Conservation (phyloP, 2,329 filamentous ascomycete genomes). For the Diaporthe citrichinensis region DNA sequence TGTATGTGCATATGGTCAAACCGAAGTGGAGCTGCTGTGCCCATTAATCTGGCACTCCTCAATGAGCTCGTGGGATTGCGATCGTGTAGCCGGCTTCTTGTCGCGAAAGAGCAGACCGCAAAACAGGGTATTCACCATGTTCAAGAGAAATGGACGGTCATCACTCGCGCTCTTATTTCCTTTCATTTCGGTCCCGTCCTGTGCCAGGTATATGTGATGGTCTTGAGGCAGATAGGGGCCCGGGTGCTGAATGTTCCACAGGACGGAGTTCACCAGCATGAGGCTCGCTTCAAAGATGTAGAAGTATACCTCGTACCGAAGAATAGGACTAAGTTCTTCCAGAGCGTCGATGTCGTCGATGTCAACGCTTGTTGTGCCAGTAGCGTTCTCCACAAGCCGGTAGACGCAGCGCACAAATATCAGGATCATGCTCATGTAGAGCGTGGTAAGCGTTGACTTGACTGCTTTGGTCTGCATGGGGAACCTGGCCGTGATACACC, state of each 20-base stretch:
- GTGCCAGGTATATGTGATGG: constrained; percentile 64
- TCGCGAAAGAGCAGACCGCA: background rate
- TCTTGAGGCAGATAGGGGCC: constrained; percentile 63
- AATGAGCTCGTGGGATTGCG: background rate
- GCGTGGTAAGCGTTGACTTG: constrained; percentile 57
- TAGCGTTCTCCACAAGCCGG: constrained; percentile 71
- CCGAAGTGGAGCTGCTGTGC: background rate
- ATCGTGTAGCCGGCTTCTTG: too few relatives aligned
- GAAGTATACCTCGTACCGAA: constrained; percentile 72
- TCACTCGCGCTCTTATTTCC: constrained; percentile 65
- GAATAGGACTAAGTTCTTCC: constrained; percentile 56
- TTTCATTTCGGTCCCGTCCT: constrained; percentile 63
- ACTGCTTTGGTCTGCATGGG: constrained; percentile 49
- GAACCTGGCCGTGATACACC: constrained; percentile 55
- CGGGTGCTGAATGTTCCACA: constrained; percentile 67
- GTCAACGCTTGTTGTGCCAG: constrained; percentile 56
- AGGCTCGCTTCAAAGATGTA: constrained; percentile 69
- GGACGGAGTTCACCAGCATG: constrained; percentile 65
- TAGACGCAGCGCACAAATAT: constrained; percentile 69
- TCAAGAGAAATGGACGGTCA: constrained; percentile 56
- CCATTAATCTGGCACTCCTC: background rate
- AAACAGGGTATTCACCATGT: constrained; percentile 46
- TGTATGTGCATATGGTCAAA: background rate
- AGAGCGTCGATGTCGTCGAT: constrained; percentile 56
- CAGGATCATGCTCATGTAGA: constrained; percentile 65